Percentiles rank a stretch among this genome's conserved stretches.
phyloP scores from a whole-genome alignment of 768 basidiomycete genomes.

The Lactifluus volemus region DNA sequence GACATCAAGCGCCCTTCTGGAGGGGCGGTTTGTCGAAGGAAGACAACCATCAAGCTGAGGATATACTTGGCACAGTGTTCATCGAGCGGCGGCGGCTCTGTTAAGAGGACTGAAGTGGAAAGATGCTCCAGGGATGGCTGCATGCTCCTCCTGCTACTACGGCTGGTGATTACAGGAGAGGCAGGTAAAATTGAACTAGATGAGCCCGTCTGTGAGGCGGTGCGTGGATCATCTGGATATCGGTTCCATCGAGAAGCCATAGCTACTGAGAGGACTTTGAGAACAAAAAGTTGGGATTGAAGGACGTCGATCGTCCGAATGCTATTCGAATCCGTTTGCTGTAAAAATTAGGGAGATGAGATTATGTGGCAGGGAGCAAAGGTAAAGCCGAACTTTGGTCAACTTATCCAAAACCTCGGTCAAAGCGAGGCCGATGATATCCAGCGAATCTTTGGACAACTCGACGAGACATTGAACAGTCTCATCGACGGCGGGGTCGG shows the following conservation, averaged over 20 bases:
- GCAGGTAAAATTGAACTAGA: constrained; percentile 31
- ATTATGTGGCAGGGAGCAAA: not conserved
- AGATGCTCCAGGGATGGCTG: constrained; percentile 39
- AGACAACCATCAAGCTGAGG: constrained; percentile 74
- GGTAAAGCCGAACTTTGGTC: constrained; percentile 46
- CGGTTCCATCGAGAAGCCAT: constrained; percentile 70
- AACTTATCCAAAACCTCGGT: constrained; percentile 72
- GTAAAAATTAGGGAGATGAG: not conserved
- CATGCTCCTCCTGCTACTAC: constrained; percentile 25
- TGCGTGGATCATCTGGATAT: constrained; percentile 33
- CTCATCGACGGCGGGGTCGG: constrained; percentile 64
- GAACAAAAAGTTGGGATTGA: constrained; percentile 79
- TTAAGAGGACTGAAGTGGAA: constrained; percentile 35
- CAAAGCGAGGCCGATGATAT: constrained; percentile 72
- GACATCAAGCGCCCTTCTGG: constrained; percentile 49
- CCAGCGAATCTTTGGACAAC: constrained; percentile 65
- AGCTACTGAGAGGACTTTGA: constrained; percentile 71
- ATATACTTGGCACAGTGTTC: constrained; percentile 77
- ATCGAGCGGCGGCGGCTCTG: constrained; percentile 67
- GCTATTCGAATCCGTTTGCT: constrained; percentile 49
- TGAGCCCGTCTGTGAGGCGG: constrained; percentile 36
- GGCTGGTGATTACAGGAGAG: constrained; percentile 25
- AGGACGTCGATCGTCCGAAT: constrained; percentile 58
- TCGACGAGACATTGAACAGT: constrained; percentile 75
- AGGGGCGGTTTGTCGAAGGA: constrained; percentile 62